Evolutionary conservation across 1,284 basidiomycete genomes (phyloP).

Genomic region (Leccinum holopus): DNA sequence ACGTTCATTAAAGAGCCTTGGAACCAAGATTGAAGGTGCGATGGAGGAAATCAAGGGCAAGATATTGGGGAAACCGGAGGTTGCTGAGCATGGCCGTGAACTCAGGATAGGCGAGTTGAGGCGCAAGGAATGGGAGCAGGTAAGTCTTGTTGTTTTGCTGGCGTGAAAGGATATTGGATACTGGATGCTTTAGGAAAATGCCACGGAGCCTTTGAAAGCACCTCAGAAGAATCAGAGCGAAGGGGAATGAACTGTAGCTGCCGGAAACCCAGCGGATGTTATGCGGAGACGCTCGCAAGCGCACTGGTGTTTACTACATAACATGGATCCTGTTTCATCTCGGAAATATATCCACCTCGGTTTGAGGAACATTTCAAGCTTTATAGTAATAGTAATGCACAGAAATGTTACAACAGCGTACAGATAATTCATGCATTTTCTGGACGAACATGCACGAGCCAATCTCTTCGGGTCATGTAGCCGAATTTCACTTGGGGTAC

Average conservation of each 20-base stretch:
- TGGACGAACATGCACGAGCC: too few species aligned
- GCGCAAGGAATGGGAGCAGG: conserved; percentile 42
- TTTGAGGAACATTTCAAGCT: neutral
- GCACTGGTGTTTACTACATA: neutral
- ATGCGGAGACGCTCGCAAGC: neutral
- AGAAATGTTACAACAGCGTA: too few species aligned
- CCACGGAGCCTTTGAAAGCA: conserved; percentile 5
- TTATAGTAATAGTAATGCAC: too few species aligned
- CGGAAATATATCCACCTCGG: neutral
- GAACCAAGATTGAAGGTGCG: conserved; percentile 49
- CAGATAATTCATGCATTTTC: too few species aligned
- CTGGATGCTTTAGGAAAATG: conserved; percentile 5
- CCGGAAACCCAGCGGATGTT: too few species aligned
- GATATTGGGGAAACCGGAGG: conserved; percentile 44
- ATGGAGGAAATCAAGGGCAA: conserved; percentile 55
- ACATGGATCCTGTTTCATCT: neutral
- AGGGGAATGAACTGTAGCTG: neutral
- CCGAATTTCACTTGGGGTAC: too few species aligned
- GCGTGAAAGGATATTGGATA: neutral
- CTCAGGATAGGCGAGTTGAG: conserved; percentile 49
- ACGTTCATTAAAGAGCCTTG: conserved; percentile 33
- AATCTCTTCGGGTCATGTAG: too few species aligned
- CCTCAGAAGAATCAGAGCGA: neutral
- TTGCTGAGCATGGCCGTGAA: conserved; percentile 48
- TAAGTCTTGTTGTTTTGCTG: conserved; percentile 19